Conservation (phyloP, 108 stramenopile genomes). For the Skeletonema potamos region DNA sequence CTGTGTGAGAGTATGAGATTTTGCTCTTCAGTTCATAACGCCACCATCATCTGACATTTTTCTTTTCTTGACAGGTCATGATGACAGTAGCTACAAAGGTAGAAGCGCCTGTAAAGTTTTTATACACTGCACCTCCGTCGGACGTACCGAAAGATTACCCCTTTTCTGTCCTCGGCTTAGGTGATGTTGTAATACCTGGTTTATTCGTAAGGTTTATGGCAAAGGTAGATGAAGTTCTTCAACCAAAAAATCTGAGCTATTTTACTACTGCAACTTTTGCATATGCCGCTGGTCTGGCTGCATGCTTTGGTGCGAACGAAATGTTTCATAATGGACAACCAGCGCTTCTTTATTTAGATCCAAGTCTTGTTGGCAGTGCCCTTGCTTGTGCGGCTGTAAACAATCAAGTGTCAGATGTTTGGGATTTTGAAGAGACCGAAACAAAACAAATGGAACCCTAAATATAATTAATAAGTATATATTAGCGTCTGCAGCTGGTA, state of each 20-base stretch:
- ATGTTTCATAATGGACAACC: conserved; percentile 55
- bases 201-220: conserved; percentile 48
- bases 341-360: conserved; percentile 39
- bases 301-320: conserved; percentile 53
- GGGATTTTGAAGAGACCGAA: conserved; percentile 36
- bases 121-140: conserved; percentile 48
- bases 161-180: conserved; percentile 61
- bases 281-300: conserved; percentile 43
- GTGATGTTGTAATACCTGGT: conserved; percentile 65
- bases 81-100: conserved; percentile 59
- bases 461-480: too few species aligned
- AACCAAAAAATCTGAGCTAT: conserved; percentile 33
- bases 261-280: conserved; percentile 54
- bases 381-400: conserved; percentile 38
- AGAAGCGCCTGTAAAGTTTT: conserved; percentile 61
- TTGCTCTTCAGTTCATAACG: too few species aligned
- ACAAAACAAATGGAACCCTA: too few species aligned
- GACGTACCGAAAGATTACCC: conserved; percentile 38
- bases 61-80: not conserved
- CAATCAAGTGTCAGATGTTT: conserved; percentile 25
- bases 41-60: conserved; percentile 33
- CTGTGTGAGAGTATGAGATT: too few species aligned
- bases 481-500: too few species aligned
- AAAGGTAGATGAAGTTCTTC: conserved; percentile 30
- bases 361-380: conserved; percentile 25